phyloP scores from a whole-genome alignment of 2,329 filamentous ascomycete species.

The Phialophora verrucosa region DNA sequence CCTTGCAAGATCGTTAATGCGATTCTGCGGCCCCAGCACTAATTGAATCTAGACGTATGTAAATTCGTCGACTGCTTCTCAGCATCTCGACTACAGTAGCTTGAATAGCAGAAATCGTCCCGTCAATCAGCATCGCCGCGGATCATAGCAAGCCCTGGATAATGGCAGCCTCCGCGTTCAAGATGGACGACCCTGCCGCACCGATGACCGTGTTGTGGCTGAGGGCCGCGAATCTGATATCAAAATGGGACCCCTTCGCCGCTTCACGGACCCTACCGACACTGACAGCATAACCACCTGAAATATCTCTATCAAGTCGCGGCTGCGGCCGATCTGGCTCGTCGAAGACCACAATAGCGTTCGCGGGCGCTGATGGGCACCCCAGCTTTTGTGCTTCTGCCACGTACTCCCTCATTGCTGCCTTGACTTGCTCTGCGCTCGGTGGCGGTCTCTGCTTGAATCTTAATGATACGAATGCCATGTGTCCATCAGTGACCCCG shows the following conservation, averaged over 20 bases:
- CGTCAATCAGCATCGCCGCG: not conserved
- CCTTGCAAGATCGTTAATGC: not conserved
- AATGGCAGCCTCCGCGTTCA: conserved; percentile 91
- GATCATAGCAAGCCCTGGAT: conserved; percentile 79
- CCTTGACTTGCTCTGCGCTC: conserved; percentile 74
- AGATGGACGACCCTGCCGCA: conserved; percentile 91
- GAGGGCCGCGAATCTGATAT: conserved; percentile 91
- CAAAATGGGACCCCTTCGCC: conserved; percentile 80
- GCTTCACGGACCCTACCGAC: conserved; percentile 87
- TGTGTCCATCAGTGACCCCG: conserved; percentile 93
- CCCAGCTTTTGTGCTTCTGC: conserved; percentile 82
- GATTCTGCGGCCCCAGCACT: not conserved
- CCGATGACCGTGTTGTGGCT: conserved; percentile 94
- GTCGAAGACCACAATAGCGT: conserved; percentile 86
- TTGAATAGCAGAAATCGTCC: not conserved
- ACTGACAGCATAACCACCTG: conserved; percentile 85
- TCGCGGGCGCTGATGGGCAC: conserved; percentile 82
- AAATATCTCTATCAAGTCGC: conserved; percentile 82
- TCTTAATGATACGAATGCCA: conserved; percentile 85
- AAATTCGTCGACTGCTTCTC: not conserved
- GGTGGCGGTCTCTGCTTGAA: conserved; percentile 80
- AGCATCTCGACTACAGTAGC: not conserved
- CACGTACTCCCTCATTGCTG: conserved; percentile 78
- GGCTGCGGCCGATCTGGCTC: conserved; percentile 91
- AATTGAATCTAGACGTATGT: not conserved